Evolutionary conservation across 371 early-diverging fungal species (phyloP).

Genomic region (Enterocytospora artemiae): DNA sequence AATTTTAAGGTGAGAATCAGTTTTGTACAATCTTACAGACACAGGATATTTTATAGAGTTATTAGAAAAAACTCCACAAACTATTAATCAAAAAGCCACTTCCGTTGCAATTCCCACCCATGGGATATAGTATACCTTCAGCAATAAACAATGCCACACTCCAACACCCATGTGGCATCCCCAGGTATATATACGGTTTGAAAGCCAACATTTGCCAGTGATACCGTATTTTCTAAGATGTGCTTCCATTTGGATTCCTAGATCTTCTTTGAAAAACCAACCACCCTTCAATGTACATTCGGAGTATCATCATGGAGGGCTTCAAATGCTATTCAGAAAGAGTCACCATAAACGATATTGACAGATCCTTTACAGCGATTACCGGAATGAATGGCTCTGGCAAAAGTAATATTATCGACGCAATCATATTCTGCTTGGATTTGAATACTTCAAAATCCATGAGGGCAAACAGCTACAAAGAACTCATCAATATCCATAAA

Average conservation of each 20-base stretch:
- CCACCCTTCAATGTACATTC: constrained; percentile 46
- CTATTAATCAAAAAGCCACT: no score
- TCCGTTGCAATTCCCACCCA: background rate
- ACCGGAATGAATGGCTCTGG: constrained; percentile 98
- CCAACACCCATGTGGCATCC: background rate
- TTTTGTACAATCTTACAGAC: no score
- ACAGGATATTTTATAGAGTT: no score
- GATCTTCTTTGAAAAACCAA: constrained; percentile 8
- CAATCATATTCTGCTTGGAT: constrained; percentile 94
- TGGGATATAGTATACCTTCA: background rate
- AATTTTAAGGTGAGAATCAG: no score
- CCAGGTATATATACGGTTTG: background rate
- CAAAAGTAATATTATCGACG: constrained; percentile 95
- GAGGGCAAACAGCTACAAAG: constrained; percentile 26
- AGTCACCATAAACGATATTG: constrained; percentile 42
- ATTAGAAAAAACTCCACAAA: no score
- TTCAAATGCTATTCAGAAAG: constrained; percentile 55
- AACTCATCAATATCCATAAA: constrained; percentile 45
- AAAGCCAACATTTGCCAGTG: background rate
- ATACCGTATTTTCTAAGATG: background rate
- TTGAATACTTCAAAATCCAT: constrained; percentile 64
- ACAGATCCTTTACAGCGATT: constrained; percentile 77
- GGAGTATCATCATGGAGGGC: constrained; percentile 52
- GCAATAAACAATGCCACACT: background rate
- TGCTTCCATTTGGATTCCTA: background rate